These are phyloP conservation scores for Mycothermus thermophilus DNA, from an alignment of 495 filamentous ascomycete genomes.

Conservation along the genomic window DNA sequence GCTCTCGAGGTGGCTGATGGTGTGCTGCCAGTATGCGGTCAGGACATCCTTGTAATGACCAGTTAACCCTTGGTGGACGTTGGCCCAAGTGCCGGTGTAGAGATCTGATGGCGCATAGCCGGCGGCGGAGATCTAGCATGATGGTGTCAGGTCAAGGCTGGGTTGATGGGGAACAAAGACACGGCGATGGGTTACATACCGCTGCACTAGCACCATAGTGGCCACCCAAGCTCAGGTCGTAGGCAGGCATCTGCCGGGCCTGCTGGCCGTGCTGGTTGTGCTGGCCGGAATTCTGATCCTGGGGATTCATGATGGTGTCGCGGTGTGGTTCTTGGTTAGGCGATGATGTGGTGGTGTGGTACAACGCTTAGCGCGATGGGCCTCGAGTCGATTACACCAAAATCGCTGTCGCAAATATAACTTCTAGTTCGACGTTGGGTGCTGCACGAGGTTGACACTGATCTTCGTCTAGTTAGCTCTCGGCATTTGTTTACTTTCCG, in stretches of 20 bases:
- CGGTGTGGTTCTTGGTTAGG: neutral
- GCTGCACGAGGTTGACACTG: neutral
- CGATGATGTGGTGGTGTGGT: no score
- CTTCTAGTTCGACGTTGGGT: no score
- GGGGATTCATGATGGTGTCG: slow-evolving; percentile 30
- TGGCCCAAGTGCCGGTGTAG: slow-evolving; percentile 89
- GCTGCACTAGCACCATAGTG: slow-evolving; percentile 82
- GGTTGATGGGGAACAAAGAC: neutral
- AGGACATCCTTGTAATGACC: slow-evolving; percentile 92
- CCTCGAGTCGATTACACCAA: no score
- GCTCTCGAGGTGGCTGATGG: slow-evolving; percentile 83
- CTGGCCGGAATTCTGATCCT: slow-evolving; percentile 28
- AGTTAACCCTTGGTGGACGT: slow-evolving; percentile 90
- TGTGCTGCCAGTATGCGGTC: slow-evolving; percentile 97
- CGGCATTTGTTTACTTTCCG: slow-evolving; percentile 21
- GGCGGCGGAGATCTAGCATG: slow-evolving; percentile 37
- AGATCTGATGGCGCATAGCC: slow-evolving; percentile 77
- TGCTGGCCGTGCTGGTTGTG: slow-evolving; percentile 29
- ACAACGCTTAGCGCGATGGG: no score
- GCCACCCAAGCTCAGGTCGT: slow-evolving; percentile 70
- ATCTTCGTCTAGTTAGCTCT: no score
- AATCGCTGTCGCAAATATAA: no score
- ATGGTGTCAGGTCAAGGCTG: slow-evolving; percentile 2
- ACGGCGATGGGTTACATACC: slow-evolving; percentile 37
- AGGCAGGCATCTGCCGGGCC: slow-evolving; percentile 39